Evolutionary conservation across 352 stramenopile species (phyloP).

Genomic region (Phytopythium litorale): DNA sequence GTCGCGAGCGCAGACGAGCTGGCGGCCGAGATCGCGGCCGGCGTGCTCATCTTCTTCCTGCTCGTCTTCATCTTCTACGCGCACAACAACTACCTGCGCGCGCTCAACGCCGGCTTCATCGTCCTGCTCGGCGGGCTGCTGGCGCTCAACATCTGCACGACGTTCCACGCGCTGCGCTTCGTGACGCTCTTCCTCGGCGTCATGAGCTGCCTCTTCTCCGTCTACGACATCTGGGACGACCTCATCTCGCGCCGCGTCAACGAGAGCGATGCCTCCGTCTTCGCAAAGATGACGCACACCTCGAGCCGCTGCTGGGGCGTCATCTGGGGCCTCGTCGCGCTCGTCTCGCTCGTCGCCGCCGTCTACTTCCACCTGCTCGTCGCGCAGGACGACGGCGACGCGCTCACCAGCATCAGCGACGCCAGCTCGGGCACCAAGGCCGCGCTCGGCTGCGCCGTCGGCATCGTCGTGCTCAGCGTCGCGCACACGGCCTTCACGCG

Average conservation of each 20-base stretch:
- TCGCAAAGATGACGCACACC: constrained; percentile 89
- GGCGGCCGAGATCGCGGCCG: constrained; percentile 65
- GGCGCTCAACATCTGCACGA: constrained; percentile 61
- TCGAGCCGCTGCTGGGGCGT: constrained; percentile 88
- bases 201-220: constrained; percentile 90
- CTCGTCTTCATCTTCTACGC: constrained; percentile 85
- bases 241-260: constrained; percentile 87
- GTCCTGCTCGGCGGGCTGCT: constrained; percentile 73
- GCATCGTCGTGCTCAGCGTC: constrained; percentile 52
- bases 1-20: constrained; percentile 64
- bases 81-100: constrained; percentile 83
- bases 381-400: constrained; percentile 41
- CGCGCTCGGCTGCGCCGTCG: constrained; percentile 40
- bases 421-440: constrained; percentile 53
- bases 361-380: constrained; percentile 87
- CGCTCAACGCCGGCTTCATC: constrained; percentile 84
- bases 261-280: constrained; percentile 85
- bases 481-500: constrained; percentile 67
- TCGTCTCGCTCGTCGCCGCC: constrained; percentile 68
- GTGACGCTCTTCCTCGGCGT: constrained; percentile 86
- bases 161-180: constrained; percentile 72
- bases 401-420: constrained; percentile 44
- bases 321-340: constrained; percentile 81
- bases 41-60: constrained; percentile 86
- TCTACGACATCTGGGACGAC: constrained; percentile 91